Percentiles rank a stretch among this genome's conserved stretches.
Evolutionary conservation across 2,329 filamentous ascomycete species (phyloP).

Genomic region (Pestalotiopsis sp.): DNA sequence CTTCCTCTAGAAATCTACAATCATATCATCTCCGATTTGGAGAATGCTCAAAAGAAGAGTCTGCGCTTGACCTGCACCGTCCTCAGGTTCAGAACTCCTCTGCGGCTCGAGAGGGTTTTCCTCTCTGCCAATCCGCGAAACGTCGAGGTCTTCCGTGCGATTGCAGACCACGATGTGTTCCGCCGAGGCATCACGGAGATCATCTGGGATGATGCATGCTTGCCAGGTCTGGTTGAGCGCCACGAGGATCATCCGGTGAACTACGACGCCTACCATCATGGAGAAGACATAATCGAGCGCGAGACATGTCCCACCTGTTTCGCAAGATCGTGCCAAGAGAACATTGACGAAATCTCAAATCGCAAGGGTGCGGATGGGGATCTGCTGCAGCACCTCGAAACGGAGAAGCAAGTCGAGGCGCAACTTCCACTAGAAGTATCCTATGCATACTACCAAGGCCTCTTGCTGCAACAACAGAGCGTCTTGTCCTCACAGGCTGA

Average conservation of each 20-base stretch:
- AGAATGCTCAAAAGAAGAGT: constrained; percentile 29
- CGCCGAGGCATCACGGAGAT: constrained; percentile 37
- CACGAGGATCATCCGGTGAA: background rate
- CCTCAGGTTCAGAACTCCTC: constrained; percentile 16
- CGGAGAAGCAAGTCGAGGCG: background rate
- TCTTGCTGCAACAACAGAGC: constrained; percentile 35
- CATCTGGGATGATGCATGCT: constrained; percentile 39
- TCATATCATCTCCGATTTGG: constrained; percentile 9
- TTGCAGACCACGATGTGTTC: constrained; percentile 39
- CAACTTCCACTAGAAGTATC: background rate
- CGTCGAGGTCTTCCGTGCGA: constrained; percentile 36
- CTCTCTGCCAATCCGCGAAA: constrained; percentile 42
- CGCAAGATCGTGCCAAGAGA: background rate
- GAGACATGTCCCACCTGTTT: background rate
- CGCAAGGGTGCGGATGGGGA: background rate
- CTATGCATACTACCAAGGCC: constrained; percentile 34
- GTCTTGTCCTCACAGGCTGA: constrained; percentile 32
- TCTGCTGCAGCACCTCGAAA: background rate
- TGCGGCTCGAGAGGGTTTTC: constrained; percentile 39
- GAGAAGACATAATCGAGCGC: background rate
- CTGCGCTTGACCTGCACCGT: constrained; percentile 27
- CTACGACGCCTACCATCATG: background rate
- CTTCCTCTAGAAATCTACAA: background rate
- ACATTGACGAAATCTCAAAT: background rate
- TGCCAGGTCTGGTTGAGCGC: background rate